A percentile compares a stretch with the other conserved stretches of the same genome.
Evolutionary conservation across 768 basidiomycete species (phyloP).

Genomic region (Termitomyces sp.): DNA sequence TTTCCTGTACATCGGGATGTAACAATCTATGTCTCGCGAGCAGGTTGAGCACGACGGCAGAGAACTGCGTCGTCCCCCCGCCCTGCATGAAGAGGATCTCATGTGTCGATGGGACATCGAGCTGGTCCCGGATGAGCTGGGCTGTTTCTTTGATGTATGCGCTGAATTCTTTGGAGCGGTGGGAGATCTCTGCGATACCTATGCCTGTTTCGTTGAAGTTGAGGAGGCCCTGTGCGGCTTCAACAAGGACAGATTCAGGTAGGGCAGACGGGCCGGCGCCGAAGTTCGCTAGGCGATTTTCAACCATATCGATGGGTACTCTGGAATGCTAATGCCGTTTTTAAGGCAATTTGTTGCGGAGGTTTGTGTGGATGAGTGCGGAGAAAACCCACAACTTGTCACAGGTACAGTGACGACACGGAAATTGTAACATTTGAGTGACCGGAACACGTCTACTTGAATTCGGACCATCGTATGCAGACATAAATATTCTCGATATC

Average conservation of each 20-base stretch:
- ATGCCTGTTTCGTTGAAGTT: slow-evolving; percentile 91
- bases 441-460: too few species aligned
- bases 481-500: background rate
- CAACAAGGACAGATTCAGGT: slow-evolving; percentile 79
- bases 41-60: slow-evolving; percentile 88
- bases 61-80: slow-evolving; percentile 90
- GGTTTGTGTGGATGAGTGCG: slow-evolving; percentile 6
- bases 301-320: slow-evolving; percentile 28
- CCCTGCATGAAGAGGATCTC: slow-evolving; percentile 91
- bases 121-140: slow-evolving; percentile 67
- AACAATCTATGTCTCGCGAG: slow-evolving; percentile 81
- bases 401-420: too few species aligned
- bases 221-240: slow-evolving; percentile 82
- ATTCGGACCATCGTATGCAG: too few species aligned
- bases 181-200: slow-evolving; percentile 94
- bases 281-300: slow-evolving; percentile 75
- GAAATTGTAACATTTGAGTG: too few species aligned
- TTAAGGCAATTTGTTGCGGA: background rate
- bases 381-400: too few species aligned
- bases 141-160: slow-evolving; percentile 62
- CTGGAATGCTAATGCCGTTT: background rate
- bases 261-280: slow-evolving; percentile 93
- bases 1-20: slow-evolving; percentile 51
- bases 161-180: slow-evolving; percentile 88
- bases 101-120: slow-evolving; percentile 81